phyloP scores from a whole-genome alignment of 371 early-diverging fungal genomes.

The Mucor sp. region DNA sequence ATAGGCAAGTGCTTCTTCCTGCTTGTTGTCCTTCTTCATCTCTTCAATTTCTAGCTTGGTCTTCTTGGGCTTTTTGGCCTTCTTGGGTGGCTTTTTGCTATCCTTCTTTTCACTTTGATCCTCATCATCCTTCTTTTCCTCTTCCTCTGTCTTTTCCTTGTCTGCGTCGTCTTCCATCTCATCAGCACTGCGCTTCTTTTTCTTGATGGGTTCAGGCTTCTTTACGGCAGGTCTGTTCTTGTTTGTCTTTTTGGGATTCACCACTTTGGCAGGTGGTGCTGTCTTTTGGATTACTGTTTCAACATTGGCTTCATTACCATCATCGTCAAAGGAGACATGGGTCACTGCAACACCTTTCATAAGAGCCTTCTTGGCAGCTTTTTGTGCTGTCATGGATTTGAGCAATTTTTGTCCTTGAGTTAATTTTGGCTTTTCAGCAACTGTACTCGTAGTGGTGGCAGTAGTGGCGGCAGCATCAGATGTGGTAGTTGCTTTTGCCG shows the following conservation, averaged over 20 bases:
- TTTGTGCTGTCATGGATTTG: conserved; percentile 35
- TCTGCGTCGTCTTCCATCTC: conserved; percentile 10
- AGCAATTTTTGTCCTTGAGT: conserved; percentile 34
- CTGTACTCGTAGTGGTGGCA: neutral
- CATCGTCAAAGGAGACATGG: conserved; percentile 32
- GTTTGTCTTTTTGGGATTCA: conserved; percentile 6
- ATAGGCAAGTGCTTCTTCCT: conserved; percentile 35
- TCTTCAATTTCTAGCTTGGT: conserved; percentile 19
- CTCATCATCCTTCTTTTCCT: conserved; percentile 1
- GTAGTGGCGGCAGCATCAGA: neutral
- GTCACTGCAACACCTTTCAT: conserved; percentile 19
- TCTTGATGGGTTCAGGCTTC: conserved; percentile 13
- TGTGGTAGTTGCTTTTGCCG: neutral
- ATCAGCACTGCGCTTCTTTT: conserved; percentile 19
- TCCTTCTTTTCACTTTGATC: conserved; percentile 6
- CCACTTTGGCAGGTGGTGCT: neutral
- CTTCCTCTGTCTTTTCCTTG: neutral
- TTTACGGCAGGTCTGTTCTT: conserved; percentile 16
- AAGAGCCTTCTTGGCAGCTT: conserved; percentile 27
- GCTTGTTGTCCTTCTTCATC: conserved; percentile 22
- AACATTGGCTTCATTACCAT: conserved; percentile 20
- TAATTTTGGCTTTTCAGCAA: conserved; percentile 6
- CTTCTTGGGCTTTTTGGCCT: conserved; percentile 17
- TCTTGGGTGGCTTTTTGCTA: conserved; percentile 16
- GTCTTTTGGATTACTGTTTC: conserved; percentile 23